Evolutionary conservation across 805 yeast genomes (phyloP).

Genomic region (Peterozyma xylosa): DNA sequence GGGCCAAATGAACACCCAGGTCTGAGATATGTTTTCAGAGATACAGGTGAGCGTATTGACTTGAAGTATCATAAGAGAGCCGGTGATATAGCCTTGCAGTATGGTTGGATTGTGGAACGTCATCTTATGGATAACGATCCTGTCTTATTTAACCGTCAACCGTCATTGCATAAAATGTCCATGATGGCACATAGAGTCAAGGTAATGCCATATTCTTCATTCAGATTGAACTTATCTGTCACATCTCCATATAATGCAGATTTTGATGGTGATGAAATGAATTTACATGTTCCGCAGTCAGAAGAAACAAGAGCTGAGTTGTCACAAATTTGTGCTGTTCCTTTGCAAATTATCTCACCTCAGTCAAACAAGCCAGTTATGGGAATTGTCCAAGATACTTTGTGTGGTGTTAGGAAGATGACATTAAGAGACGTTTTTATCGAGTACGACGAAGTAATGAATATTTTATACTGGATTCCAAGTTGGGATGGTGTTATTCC

Average conservation of each 20-base stretch:
- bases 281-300: constrained; percentile 97
- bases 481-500: constrained; percentile 98
- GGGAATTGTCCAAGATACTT: constrained; percentile 99
- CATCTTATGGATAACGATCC: constrained; percentile 98
- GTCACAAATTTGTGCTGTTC: constrained; percentile 93
- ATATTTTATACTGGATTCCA: constrained; percentile 95
- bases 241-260: constrained; percentile 99
- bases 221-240: constrained; percentile 91
- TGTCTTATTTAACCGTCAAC: constrained; percentile 97
- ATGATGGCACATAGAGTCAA: constrained; percentile 99
- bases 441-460: constrained; percentile 92
- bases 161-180: constrained; percentile 98
- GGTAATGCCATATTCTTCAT: constrained; percentile 98
- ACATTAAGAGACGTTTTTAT: constrained; percentile 84
- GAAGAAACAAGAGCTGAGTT: constrained; percentile 97
- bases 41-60: constrained; percentile 98
- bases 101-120: constrained; percentile 99
- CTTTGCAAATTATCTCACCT: constrained; percentile 95
- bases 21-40: constrained; percentile 97
- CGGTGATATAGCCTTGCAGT: constrained; percentile 95
- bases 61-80: constrained; percentile 95
- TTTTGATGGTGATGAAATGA: constrained; percentile 99
- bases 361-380: constrained; percentile 98
- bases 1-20: constrained; percentile 99
- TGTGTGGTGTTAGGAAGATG: constrained; percentile 95